These are phyloP conservation scores for Grigorovia humatica DNA, from an alignment of 805 yeast genomes.

Conservation along the genomic window DNA sequence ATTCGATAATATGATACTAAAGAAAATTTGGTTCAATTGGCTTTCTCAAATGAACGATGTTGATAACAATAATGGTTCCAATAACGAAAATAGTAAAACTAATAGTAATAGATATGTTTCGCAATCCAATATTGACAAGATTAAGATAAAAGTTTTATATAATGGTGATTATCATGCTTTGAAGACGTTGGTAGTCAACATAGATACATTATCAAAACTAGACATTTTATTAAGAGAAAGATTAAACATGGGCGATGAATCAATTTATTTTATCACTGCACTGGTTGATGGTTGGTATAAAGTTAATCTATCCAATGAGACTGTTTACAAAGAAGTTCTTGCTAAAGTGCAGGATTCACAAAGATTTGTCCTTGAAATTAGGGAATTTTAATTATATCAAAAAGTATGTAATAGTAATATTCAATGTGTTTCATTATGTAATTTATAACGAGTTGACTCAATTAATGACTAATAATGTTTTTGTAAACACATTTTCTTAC, in stretches of 20 bases:
- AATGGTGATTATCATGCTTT: conserved; percentile 16
- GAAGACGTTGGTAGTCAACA: conserved; percentile 9
- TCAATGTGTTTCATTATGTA: too few species aligned
- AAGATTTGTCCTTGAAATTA: conserved; percentile 8
- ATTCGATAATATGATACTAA: neutral
- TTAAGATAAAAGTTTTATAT: conserved; percentile 15
- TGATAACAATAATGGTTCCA: neutral
- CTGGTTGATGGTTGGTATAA: conserved; percentile 16
- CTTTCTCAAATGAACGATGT: conserved; percentile 1
- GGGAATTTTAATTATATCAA: neutral
- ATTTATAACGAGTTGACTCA: too few species aligned
- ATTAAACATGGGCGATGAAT: neutral
- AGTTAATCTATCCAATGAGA: conserved; percentile 10
- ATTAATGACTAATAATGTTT: too few species aligned
- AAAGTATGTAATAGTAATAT: neutral
- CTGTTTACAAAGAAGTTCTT: conserved; percentile 9
- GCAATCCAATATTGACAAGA: neutral
- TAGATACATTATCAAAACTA: conserved; percentile 9
- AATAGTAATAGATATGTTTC: neutral
- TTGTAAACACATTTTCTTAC: too few species aligned
- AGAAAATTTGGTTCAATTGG: conserved; percentile 7
- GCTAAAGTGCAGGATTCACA: conserved; percentile 4
- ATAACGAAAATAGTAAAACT: too few species aligned
- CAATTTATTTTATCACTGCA: conserved; percentile 4
- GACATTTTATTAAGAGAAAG: conserved; percentile 1